Percentiles rank a stretch among this genome's conserved stretches.
Evolutionary conservation across 352 stramenopile species (phyloP).

Genomic region (Globisporangium ultimum): DNA sequence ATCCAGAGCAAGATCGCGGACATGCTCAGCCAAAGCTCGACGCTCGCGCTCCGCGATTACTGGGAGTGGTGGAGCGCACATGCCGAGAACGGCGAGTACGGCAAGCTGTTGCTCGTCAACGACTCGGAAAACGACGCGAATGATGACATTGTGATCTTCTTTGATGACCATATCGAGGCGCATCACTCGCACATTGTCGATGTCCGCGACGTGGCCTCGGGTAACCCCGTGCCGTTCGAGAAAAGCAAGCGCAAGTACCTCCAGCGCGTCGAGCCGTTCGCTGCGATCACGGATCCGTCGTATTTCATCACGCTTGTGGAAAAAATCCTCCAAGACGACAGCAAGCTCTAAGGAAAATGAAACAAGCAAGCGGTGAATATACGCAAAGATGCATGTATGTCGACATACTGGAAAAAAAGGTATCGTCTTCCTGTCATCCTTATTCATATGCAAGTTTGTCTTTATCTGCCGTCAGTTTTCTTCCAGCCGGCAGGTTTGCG

Average conservation of each 20-base stretch:
- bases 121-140: slow-evolving; percentile 10
- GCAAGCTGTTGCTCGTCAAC: slow-evolving; percentile 68
- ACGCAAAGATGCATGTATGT: no score
- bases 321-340: slow-evolving; percentile 19
- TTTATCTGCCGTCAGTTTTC: slow-evolving; percentile 12
- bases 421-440: no score
- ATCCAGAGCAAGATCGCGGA: slow-evolving; percentile 38
- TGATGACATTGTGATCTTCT: slow-evolving; percentile 41
- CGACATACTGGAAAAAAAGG: no score
- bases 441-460: neutral
- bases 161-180: slow-evolving; percentile 80
- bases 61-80: slow-evolving; percentile 86
- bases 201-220: slow-evolving; percentile 52
- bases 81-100: slow-evolving; percentile 69
- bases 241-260: slow-evolving; percentile 51
- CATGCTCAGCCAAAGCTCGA: slow-evolving; percentile 32
- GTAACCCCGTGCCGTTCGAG: slow-evolving; percentile 49
- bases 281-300: slow-evolving; percentile 65
- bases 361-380: no score
- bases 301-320: slow-evolving; percentile 73
- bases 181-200: slow-evolving; percentile 79
- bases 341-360: neutral
- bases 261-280: slow-evolving; percentile 76
- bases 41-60: slow-evolving; percentile 74
- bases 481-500: slow-evolving; percentile 32